phyloP scores from a whole-genome alignment of 257 asterid genomes.

The Cordia subcordata region DNA sequence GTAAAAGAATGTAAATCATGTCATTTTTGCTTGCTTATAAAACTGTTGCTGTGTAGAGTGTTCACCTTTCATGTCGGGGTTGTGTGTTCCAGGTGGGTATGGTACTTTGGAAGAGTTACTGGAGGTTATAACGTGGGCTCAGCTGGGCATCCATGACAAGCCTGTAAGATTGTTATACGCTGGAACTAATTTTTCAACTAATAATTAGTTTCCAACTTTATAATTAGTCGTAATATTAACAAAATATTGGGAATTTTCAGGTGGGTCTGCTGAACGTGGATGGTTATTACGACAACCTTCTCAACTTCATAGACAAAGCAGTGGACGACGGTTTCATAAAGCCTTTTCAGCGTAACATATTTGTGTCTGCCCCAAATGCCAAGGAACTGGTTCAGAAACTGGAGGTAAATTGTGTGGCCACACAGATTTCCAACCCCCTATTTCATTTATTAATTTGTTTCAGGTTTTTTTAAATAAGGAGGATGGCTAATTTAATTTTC shows the following conservation, averaged over 20 bases:
- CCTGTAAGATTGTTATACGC: no score
- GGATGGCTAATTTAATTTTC: not conserved
- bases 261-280: slow-evolving; percentile 82
- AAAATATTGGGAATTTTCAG: no score
- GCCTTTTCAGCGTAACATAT: slow-evolving; percentile 58
- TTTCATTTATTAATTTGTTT: not conserved
- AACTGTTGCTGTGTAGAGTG: no score
- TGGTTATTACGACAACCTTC: slow-evolving; percentile 59
- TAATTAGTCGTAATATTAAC: no score
- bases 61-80: no score
- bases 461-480: not conserved
- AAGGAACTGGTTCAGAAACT: slow-evolving; percentile 63
- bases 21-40: no score
- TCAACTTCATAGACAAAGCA: slow-evolving; percentile 70
- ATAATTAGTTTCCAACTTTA: no score
- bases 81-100: slow-evolving; percentile 44
- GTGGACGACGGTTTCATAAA: slow-evolving; percentile 77
- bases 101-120: slow-evolving; percentile 70
- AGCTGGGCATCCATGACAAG: slow-evolving; percentile 68
- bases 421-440: not conserved
- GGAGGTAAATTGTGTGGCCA: slow-evolving; percentile 32
- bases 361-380: slow-evolving; percentile 64
- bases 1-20: no score
- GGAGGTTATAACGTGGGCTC: slow-evolving; percentile 78
- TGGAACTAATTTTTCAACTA: no score